Evolutionary conservation across 352 stramenopile species (phyloP), one percentile per base, ranked within the genome.

Genomic region (Phytophthora nicotianae): DNA sequence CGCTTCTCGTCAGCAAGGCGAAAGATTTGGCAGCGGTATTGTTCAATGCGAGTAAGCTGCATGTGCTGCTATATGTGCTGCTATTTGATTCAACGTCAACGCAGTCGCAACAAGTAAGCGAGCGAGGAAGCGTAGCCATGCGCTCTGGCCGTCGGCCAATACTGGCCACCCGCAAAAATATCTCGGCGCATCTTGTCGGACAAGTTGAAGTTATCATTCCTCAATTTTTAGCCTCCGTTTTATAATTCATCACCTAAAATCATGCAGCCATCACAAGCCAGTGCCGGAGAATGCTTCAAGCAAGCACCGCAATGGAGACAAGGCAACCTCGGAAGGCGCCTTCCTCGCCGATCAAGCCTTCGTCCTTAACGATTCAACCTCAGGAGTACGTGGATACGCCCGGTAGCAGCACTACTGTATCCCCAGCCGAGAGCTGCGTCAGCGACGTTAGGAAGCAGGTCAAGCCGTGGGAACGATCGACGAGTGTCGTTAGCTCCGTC

Each of bases 191-290:
- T 65, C 58, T 66, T 66, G 58, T 60, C 58, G 32, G 40, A 46
- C 33, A 46, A 29, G 49, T 59, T 58, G 58, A 65, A 48, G 33
- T 48, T 45, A 29, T 20, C 33, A n/a, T 23, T 40, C 21, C 23
- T 64, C 23, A 38, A n/a, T 33, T 59, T 62, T 64, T 64, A 64
- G 41, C 23, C 48, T 49, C 37, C 19, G 9, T 58, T 63, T 63
- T 58, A 59, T 54, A 55, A 40, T 46, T 43, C 26, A 4, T n/a
- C 5, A 26, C 19, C 7, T 50, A 45, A 54, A 26, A 27, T 20
- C 14, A 50, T 60, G 48, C 11, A 60, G 58, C 40, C 27, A 53
- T 53, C 27, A 43, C 21, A 51, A 62, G 57, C 50, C 58, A 58
- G 45, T 57, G 35, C 21, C 8, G 50, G n/a, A 52, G 41, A 59